Evolutionary conservation across 1,139 yeast genomes (phyloP).

Genomic region (Suhomyces terraborum): DNA sequence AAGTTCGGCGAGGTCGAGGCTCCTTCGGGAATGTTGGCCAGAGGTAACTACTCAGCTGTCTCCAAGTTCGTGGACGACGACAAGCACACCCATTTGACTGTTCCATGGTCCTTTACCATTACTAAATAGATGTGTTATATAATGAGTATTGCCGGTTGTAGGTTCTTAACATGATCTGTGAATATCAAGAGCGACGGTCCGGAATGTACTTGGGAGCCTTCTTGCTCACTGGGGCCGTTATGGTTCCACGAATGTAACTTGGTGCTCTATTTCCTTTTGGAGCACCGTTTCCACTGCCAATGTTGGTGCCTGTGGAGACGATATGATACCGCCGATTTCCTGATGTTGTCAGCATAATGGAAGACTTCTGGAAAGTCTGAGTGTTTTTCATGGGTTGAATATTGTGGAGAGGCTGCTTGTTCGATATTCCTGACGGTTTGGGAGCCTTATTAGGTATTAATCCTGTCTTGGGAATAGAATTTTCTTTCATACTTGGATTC

Average conservation of each 20-base stretch:
- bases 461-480: no score
- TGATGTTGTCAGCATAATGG: no score
- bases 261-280: slow-evolving; percentile 5
- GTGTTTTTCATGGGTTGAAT: no score
- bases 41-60: slow-evolving; percentile 81
- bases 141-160: neutral
- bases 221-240: neutral
- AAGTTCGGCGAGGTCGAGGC: slow-evolving; percentile 86
- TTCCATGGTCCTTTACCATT: slow-evolving; percentile 88
- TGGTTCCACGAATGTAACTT: slow-evolving; percentile 2
- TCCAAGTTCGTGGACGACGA: slow-evolving; percentile 91
- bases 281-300: neutral
- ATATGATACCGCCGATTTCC: no score
- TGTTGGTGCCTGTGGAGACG: no score
- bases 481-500: neutral
- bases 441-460: no score
- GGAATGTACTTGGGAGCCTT: slow-evolving; percentile 11
- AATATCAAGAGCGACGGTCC: neutral
- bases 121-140: slow-evolving; percentile 42
- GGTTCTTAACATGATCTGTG: no score
- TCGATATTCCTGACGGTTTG: no score
- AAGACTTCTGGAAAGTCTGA: no score
- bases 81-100: slow-evolving; percentile 66
- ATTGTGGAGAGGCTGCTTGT: no score
- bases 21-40: slow-evolving; percentile 84